phyloP scores from a whole-genome alignment of 2,329 filamentous ascomycete genomes.

The Sarocladium brachiariae region DNA sequence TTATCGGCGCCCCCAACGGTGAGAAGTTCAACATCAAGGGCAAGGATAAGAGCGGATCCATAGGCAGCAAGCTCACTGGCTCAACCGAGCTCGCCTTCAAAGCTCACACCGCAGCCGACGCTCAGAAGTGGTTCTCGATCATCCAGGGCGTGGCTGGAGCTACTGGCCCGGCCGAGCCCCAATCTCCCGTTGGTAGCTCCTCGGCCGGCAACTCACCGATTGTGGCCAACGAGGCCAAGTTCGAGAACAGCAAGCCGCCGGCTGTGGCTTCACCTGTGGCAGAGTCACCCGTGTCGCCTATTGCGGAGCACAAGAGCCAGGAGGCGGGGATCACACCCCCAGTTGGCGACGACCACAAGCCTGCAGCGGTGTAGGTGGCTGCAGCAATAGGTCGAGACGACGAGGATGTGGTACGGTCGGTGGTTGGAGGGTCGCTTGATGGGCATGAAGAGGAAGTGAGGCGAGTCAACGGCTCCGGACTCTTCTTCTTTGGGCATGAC shows the following conservation, averaged over 20 bases:
- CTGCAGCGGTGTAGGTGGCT: constrained; percentile 14
- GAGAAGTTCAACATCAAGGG: constrained; percentile 93
- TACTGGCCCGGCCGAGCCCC: constrained; percentile 28
- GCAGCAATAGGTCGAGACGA: not conserved
- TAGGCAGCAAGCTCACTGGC: constrained; percentile 76
- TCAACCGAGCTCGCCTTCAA: constrained; percentile 80
- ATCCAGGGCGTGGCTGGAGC: constrained; percentile 54
- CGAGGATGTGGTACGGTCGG: not conserved
- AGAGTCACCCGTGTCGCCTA: constrained; percentile 14
- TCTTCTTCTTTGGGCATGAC: not conserved
- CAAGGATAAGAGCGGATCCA: constrained; percentile 77
- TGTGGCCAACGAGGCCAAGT: constrained; percentile 10
- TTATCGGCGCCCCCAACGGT: constrained; percentile 63
- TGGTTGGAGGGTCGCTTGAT: not conserved
- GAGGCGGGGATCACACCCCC: constrained; percentile 35
- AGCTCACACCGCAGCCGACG: constrained; percentile 72
- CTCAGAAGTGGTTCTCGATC: constrained; percentile 76
- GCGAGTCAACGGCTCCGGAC: not conserved
- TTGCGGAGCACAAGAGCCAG: constrained; percentile 31
- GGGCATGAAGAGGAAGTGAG: not conserved
- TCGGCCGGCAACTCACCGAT: constrained; percentile 1
- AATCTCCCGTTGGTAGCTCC: constrained; percentile 19
- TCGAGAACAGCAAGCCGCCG: constrained; percentile 17
- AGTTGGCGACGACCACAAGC: constrained; percentile 15
- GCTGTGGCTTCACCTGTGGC: constrained; percentile 14